phyloP scores from a whole-genome alignment of 768 basidiomycete species.

The Rhizopogon vinicolor region DNA sequence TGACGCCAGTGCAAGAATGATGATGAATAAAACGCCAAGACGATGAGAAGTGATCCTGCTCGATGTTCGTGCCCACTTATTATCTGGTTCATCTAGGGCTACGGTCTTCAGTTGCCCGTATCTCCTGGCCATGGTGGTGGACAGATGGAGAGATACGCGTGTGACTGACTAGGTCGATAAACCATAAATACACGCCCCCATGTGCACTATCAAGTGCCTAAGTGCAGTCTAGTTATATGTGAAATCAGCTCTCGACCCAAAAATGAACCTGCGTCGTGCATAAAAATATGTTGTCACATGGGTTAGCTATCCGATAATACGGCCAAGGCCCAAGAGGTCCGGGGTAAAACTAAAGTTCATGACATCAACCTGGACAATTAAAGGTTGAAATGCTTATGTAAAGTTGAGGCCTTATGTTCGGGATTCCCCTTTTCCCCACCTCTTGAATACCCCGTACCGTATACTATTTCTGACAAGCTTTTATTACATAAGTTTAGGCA shows the following conservation, averaged over 20 bases:
- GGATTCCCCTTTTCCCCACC: no score
- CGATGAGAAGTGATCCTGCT: slow-evolving; percentile 7
- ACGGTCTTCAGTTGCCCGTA: slow-evolving; percentile 13
- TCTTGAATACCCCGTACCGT: no score
- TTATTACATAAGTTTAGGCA: no score
- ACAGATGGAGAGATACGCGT: neutral
- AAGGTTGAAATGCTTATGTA: no score
- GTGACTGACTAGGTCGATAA: neutral
- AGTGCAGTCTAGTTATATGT: no score
- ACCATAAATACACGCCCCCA: neutral
- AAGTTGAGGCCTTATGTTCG: no score
- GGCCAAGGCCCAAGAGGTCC: no score
- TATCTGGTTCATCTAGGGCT: neutral
- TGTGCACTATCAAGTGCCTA: neutral
- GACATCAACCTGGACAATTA: no score
- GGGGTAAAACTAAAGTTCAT: no score
- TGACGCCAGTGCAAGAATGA: slow-evolving; percentile 7
- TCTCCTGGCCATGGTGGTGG: slow-evolving; percentile 13
- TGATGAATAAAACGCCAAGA: slow-evolving; percentile 7
- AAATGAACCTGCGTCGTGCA: no score
- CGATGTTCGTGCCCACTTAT: neutral
- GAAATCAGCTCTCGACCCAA: neutral
- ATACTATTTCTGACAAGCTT: neutral
- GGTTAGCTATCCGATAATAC: neutral
- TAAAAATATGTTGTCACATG: neutral